These are phyloP conservation scores for Cercophora samala DNA, from an alignment of 495 filamentous ascomycete species.

Conservation along the genomic window DNA sequence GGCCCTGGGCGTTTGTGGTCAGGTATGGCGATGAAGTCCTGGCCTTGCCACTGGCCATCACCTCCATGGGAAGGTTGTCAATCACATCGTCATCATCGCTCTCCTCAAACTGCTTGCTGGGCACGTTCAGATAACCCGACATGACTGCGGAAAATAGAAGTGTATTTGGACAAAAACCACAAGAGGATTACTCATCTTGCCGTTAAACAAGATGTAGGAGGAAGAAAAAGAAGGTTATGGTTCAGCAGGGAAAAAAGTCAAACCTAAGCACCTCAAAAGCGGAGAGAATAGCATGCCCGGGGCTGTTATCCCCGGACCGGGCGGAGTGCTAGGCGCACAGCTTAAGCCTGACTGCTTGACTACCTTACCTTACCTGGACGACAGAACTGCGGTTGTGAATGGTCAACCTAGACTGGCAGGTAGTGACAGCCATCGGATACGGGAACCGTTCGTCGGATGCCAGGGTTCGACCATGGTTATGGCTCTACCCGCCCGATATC, in stretches of 20 bases:
- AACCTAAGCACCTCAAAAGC: slow-evolving; percentile 7
- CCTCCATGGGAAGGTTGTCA: slow-evolving; percentile 19
- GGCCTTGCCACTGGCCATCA: slow-evolving; percentile 1
- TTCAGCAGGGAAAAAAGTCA: slow-evolving; percentile 4
- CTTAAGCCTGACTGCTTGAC: not conserved
- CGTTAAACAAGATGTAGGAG: not conserved
- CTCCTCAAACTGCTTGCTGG: slow-evolving; percentile 14
- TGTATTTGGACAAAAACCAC: not conserved
- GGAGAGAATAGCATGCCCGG: slow-evolving; percentile 10
- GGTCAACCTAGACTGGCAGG: not conserved
- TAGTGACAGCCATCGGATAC: not conserved
- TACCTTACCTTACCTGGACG: too few relatives aligned
- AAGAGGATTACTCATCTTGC: not conserved
- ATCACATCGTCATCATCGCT: slow-evolving; percentile 32
- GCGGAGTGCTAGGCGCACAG: not conserved
- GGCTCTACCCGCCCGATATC: not conserved
- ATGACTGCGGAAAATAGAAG: slow-evolving; percentile 6
- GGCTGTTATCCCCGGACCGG: slow-evolving; percentile 7
- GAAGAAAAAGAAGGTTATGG: not conserved
- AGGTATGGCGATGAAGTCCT: slow-evolving; percentile 23
- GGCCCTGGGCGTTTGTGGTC: slow-evolving; percentile 20
- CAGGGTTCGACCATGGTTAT: not conserved
- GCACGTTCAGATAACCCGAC: slow-evolving; percentile 18
- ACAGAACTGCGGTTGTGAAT: not conserved
- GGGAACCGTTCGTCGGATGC: not conserved